phyloP scores from a whole-genome alignment of 345 rosid genomes.

The Hibiscus tridactylites region DNA sequence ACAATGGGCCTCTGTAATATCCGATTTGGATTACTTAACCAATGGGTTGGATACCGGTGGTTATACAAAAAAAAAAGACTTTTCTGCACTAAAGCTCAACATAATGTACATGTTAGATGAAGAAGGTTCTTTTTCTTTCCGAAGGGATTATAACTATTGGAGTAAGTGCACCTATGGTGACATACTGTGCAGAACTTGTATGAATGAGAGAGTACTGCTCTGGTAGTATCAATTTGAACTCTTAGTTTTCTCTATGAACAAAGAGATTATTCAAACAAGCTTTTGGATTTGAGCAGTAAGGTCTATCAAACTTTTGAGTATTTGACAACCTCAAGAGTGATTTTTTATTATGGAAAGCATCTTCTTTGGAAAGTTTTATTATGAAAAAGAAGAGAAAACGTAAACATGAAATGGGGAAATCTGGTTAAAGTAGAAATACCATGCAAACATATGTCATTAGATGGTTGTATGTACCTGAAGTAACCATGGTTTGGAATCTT shows the following conservation, averaged over 20 bases:
- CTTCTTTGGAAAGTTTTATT: not conserved
- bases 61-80: too few species aligned
- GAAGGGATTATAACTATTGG: not conserved
- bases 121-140: not conserved
- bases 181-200: not conserved
- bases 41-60: too few species aligned
- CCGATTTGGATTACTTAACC: too few species aligned
- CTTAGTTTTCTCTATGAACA: not conserved
- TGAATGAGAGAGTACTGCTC: not conserved
- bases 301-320: not conserved
- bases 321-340: not conserved
- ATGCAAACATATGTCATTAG: not conserved
- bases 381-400: not conserved
- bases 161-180: not conserved
- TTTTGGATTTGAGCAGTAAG: not conserved
- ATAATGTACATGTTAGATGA: not conserved
- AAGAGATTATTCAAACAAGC: not conserved
- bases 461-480: constrained; percentile 50
- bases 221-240: not conserved
- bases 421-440: not conserved
- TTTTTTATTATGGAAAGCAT: not conserved
- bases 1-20: too few species aligned
- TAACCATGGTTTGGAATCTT: constrained; percentile 61
- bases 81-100: not conserved
- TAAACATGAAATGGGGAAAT: not conserved